Conservation (phyloP, 768 basidiomycete genomes). For the Panellus pusillus region DNA sequence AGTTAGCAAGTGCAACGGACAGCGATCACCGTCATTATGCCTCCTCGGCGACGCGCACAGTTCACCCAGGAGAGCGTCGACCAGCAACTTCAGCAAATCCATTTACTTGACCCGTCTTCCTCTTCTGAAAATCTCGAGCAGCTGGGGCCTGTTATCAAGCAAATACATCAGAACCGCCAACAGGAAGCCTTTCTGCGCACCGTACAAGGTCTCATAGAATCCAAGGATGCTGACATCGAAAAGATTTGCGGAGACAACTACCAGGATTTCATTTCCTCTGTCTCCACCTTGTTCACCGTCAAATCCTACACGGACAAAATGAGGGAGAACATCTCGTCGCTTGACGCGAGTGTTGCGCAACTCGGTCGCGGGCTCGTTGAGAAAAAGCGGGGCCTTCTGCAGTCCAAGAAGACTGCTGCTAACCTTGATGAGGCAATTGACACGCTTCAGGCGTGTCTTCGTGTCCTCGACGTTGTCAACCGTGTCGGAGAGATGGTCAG, state of each 20-base stretch:
- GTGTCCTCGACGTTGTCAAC: conserved; percentile 89
- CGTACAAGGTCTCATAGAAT: conserved; percentile 83
- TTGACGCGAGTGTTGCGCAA: conserved; percentile 87
- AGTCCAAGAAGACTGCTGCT: conserved; percentile 88
- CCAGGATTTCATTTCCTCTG: conserved; percentile 95
- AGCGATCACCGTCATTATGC: conserved; percentile 48
- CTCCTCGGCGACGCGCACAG: conserved; percentile 70
- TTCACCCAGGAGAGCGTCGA: conserved; percentile 86
- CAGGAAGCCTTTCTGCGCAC: conserved; percentile 89
- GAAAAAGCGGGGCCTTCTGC: conserved; percentile 88
- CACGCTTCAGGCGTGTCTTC: conserved; percentile 87
- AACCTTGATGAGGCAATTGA: conserved; percentile 98
- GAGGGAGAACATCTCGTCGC: conserved; percentile 84
- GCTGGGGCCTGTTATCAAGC: conserved; percentile 91
- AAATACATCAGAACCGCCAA: conserved; percentile 83
- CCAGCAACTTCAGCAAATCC: conserved; percentile 89
- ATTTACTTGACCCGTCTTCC: conserved; percentile 83
- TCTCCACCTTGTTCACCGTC: conserved; percentile 94
- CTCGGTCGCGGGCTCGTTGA: conserved; percentile 86
- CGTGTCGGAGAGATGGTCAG: conserved; percentile 92
- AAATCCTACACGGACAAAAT: conserved; percentile 95
- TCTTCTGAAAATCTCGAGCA: conserved; percentile 95
- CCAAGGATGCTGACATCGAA: conserved; percentile 96
- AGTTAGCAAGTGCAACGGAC: conserved; percentile 18
- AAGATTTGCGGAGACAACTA: conserved; percentile 95